Evolutionary conservation across 495 filamentous ascomycete genomes (phyloP).

Genomic region (Terfezia boudieri): DNA sequence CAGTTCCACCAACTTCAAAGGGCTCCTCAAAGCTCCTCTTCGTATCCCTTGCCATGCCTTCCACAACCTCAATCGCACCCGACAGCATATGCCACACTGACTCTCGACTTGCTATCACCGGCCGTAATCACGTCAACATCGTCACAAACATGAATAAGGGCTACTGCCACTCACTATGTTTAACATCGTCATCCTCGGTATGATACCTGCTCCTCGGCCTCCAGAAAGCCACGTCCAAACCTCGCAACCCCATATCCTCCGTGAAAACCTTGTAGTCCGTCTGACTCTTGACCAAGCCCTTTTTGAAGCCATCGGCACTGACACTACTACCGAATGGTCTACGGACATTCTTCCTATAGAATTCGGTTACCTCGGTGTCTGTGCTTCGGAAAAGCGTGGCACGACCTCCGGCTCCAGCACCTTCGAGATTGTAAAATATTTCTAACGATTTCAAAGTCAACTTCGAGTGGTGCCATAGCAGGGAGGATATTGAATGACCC

Average conservation of each 20-base stretch:
- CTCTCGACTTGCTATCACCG: constrained; percentile 28
- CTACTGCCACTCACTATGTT: constrained; percentile 28
- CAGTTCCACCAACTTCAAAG: constrained; percentile 26
- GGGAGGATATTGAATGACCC: not conserved
- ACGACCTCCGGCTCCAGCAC: constrained; percentile 78
- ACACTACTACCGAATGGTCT: constrained; percentile 71
- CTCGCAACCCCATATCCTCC: constrained; percentile 58
- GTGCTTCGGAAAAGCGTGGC: constrained; percentile 71
- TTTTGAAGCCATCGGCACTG: constrained; percentile 59
- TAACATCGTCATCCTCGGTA: constrained; percentile 68
- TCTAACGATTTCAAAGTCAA: constrained; percentile 33
- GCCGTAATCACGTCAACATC: not conserved
- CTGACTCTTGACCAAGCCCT: constrained; percentile 44
- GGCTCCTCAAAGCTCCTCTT: constrained; percentile 40
- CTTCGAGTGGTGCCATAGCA: not conserved
- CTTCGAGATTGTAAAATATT: constrained; percentile 84
- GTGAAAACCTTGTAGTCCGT: constrained; percentile 82
- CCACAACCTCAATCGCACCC: constrained; percentile 47
- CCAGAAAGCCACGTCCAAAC: constrained; percentile 80
- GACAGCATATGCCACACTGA: constrained; percentile 93
- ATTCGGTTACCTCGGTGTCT: constrained; percentile 63
- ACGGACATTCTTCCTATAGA: constrained; percentile 38
- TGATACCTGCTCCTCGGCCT: constrained; percentile 74
- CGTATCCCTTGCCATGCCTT: constrained; percentile 45
- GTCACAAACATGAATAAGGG: not conserved